Percentiles rank a stretch among this genome's conserved stretches.
These are phyloP conservation scores for Tylopilus subfusipes DNA, from an alignment of 768 basidiomycete species.

Conservation along the genomic window DNA sequence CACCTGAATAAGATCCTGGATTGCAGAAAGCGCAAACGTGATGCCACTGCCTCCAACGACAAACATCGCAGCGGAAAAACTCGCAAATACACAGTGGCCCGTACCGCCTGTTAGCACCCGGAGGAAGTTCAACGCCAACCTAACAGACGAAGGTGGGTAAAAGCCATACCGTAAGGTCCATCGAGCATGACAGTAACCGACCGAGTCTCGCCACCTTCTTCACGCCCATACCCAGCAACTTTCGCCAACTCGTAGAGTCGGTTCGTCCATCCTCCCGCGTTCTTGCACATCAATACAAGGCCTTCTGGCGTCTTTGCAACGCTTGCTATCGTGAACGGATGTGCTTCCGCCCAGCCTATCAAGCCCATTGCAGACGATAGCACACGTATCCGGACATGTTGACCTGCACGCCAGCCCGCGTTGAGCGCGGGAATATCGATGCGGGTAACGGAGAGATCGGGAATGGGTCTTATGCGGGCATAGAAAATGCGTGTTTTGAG, in stretches of 20 bases:
- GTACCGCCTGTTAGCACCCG: constrained; percentile 34
- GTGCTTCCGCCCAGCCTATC: constrained; percentile 41
- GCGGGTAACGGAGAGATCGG: constrained; percentile 44
- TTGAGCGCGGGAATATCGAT: constrained; percentile 44
- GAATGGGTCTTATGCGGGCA: constrained; percentile 44
- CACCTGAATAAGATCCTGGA: constrained; percentile 50
- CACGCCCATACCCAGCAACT: constrained; percentile 34
- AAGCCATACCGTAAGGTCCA: constrained; percentile 47
- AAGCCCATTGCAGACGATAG: constrained; percentile 39
- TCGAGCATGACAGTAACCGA: constrained; percentile 44
- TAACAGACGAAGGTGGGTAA: neutral
- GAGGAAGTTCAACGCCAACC: neutral
- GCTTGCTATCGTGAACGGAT: constrained; percentile 53
- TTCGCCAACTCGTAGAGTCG: constrained; percentile 41
- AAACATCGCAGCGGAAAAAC: constrained; percentile 52
- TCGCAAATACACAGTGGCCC: constrained; percentile 44
- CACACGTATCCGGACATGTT: constrained; percentile 54
- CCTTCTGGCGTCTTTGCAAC: constrained; percentile 41
- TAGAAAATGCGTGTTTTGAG: constrained; percentile 42
- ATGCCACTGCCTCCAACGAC: constrained; percentile 62
- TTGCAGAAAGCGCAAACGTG: constrained; percentile 49
- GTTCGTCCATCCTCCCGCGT: constrained; percentile 48
- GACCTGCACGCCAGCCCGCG: constrained; percentile 56
- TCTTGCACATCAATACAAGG: constrained; percentile 49
- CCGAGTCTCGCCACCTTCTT: constrained; percentile 20